Evolutionary conservation across 1,139 yeast genomes (phyloP).

Genomic region (Saccharomyces pastorianus): DNA sequence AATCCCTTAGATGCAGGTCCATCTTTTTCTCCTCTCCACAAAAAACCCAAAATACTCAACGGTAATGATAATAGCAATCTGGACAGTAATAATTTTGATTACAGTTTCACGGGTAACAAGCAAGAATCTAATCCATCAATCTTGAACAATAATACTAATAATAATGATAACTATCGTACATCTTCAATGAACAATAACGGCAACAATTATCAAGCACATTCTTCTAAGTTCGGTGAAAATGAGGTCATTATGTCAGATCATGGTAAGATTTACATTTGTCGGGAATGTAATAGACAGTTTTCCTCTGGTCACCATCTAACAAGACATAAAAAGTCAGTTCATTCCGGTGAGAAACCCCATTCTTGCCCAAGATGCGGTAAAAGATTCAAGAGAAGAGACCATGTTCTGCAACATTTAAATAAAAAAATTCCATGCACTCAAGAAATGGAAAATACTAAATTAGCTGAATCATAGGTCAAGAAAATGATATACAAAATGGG

Average conservation of each 20-base stretch:
- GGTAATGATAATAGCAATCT: background rate
- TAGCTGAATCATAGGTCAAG: slow-evolving; percentile 8
- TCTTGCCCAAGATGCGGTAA: slow-evolving; percentile 30
- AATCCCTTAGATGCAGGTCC: slow-evolving; percentile 1
- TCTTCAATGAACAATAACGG: slow-evolving; percentile 5
- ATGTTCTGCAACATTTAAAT: slow-evolving; percentile 29
- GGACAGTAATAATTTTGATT: background rate
- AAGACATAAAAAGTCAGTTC: slow-evolving; percentile 30
- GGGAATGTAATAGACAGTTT: slow-evolving; percentile 24
- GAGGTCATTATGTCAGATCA: slow-evolving; percentile 1
- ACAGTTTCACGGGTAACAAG: background rate
- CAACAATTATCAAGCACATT: background rate
- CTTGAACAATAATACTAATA: background rate
- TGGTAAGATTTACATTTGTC: slow-evolving; percentile 23
- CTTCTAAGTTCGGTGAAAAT: background rate
- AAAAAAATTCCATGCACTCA: slow-evolving; percentile 27
- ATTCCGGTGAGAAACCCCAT: slow-evolving; percentile 28
- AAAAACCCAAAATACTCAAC: background rate
- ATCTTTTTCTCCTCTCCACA: background rate
- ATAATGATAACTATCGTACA: slow-evolving; percentile 1
- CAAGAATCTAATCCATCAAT: background rate
- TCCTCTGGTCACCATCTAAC: slow-evolving; percentile 30
- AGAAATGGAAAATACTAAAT: slow-evolving; percentile 10
- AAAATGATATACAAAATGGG: slow-evolving; percentile 7
- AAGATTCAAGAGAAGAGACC: slow-evolving; percentile 30